Conservation (phyloP, 768 basidiomycete species). For the Trametes sanguinea region DNA sequence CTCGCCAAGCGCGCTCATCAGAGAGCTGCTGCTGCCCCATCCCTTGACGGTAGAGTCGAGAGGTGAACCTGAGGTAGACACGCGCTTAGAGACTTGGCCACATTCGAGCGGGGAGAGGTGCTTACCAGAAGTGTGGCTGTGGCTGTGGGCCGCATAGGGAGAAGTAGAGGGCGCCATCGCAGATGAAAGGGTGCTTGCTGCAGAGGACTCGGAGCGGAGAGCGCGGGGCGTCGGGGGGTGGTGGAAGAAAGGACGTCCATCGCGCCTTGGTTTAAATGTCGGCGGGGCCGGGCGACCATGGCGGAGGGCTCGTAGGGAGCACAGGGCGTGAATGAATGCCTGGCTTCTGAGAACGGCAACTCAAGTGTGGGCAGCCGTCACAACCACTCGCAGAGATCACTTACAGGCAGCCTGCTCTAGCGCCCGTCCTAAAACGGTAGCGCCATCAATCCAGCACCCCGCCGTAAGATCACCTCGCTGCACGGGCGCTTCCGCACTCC, state of each 20-base stretch:
- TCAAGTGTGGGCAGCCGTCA: not conserved
- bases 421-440: not conserved
- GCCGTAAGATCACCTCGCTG: conserved; percentile 6
- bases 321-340: not conserved
- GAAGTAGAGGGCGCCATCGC: not conserved
- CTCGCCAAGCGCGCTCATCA: conserved; percentile 2
- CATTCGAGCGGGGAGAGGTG: not conserved
- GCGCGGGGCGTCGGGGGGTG: conserved; percentile 11
- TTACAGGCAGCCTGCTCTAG: not conserved
- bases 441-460: not conserved
- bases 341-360: not conserved
- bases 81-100: not conserved
- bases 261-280: conserved; percentile 12
- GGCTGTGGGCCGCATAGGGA: not conserved
- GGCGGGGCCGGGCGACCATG: conserved; percentile 2
- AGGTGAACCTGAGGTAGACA: not conserved
- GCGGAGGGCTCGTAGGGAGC: not conserved
- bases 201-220: not conserved
- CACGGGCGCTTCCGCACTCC: not conserved
- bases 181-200: not conserved
- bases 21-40: conserved; percentile 1
- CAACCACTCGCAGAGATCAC: conserved; percentile 1
- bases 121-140: conserved; percentile 7
- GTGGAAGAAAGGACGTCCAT: conserved; percentile 12
- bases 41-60: not conserved